Conservation (phyloP, 1,284 basidiomycete species). For the Puccinia horiana region DNA sequence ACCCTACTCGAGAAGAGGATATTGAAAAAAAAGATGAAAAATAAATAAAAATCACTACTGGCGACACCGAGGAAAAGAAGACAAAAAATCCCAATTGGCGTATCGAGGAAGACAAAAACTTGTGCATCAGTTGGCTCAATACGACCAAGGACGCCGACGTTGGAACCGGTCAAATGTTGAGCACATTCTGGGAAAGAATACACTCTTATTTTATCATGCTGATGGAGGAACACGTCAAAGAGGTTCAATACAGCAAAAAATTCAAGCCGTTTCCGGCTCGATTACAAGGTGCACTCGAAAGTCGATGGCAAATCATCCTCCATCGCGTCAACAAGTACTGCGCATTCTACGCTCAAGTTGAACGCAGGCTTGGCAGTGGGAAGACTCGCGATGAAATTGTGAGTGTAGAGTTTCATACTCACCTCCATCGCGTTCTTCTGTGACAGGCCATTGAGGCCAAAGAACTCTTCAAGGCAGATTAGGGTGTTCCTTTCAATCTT, state of each 20-base stretch:
- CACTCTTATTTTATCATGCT: too few species aligned
- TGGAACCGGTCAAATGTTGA: neutral
- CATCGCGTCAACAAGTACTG: neutral
- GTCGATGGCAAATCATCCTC: neutral
- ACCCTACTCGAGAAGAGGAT: too few species aligned
- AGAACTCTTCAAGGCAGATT: neutral
- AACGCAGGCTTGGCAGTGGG: neutral
- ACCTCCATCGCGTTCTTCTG: neutral
- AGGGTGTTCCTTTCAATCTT: neutral
- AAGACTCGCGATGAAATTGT: constrained; percentile 9
- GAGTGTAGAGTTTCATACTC: neutral
- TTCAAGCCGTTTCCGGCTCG: too few species aligned
- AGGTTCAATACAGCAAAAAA: too few species aligned
- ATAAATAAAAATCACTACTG: too few species aligned
- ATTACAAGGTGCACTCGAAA: neutral
- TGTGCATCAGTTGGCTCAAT: neutral
- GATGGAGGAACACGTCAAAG: too few species aligned
- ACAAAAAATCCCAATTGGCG: neutral
- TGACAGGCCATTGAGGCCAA: constrained; percentile 7
- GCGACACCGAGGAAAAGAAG: neutral
- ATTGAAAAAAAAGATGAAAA: too few species aligned
- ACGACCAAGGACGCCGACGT: neutral
- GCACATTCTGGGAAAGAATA: neutral
- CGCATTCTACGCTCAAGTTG: neutral
- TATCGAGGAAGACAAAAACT: neutral